phyloP scores from a whole-genome alignment of 2,329 filamentous ascomycete species.

The Pezicula radicicola region DNA sequence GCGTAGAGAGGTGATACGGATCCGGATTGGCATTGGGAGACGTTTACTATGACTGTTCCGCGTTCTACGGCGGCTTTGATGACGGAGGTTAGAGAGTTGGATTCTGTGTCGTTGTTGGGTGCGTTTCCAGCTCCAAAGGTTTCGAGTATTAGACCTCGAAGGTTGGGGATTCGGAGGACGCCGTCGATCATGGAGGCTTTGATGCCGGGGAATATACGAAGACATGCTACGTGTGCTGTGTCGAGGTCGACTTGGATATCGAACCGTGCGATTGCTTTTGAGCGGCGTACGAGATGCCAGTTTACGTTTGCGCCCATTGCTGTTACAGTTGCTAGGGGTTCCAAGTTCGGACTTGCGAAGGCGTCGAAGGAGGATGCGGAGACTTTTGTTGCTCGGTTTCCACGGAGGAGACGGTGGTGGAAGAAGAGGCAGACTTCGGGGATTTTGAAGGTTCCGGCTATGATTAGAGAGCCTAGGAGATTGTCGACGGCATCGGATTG shows the following conservation, averaged over 20 bases:
- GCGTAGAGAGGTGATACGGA: constrained; percentile 56
- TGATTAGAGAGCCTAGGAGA: constrained; percentile 64
- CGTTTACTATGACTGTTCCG: constrained; percentile 69
- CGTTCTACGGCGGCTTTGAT: constrained; percentile 60
- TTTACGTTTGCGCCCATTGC: constrained; percentile 61
- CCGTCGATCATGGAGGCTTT: constrained; percentile 68
- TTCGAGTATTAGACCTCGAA: constrained; percentile 67
- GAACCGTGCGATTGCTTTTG: constrained; percentile 55
- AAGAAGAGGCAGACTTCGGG: constrained; percentile 74
- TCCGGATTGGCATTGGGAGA: constrained; percentile 60
- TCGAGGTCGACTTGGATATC: constrained; percentile 57
- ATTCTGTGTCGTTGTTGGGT: constrained; percentile 53
- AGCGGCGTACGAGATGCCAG: constrained; percentile 60
- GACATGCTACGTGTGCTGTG: constrained; percentile 66
- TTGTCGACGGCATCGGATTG: constrained; percentile 73
- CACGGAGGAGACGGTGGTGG: constrained; percentile 67
- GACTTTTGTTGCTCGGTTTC: constrained; percentile 67
- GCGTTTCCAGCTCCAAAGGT: constrained; percentile 73
- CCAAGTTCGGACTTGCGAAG: constrained; percentile 65
- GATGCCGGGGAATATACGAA: constrained; percentile 71
- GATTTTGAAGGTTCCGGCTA: constrained; percentile 72
- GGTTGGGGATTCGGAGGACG: constrained; percentile 56
- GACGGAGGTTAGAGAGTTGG: constrained; percentile 54
- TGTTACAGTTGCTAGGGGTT: constrained; percentile 58
- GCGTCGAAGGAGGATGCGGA: constrained; percentile 67